Conservation (phyloP, 768 basidiomycete species). For the Collybia mongolica region DNA sequence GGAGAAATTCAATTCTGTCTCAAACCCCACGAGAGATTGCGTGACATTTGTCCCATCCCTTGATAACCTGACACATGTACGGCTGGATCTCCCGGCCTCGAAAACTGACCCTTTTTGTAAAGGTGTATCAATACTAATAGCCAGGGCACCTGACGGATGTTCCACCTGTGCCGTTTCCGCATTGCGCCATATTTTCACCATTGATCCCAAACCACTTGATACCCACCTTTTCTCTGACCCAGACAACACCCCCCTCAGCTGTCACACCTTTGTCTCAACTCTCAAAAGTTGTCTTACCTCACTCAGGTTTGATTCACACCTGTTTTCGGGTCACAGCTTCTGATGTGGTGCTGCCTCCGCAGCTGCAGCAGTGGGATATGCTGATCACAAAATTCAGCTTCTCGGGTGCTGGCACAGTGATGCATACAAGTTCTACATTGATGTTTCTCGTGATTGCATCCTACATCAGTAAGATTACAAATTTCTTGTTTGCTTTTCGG, state of each 20-base stretch:
- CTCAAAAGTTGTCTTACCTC: conserved; percentile 5
- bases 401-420: conserved; percentile 35
- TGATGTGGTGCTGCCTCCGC: conserved; percentile 25
- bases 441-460: conserved; percentile 16
- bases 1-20: neutral
- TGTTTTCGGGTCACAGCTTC: conserved; percentile 28
- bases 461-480: too few relatives aligned
- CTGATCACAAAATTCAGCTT: conserved; percentile 34
- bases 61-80: conserved; percentile 18
- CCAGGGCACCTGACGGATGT: conserved; percentile 14
- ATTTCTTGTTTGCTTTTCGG: too few relatives aligned
- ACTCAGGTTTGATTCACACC: conserved; percentile 11
- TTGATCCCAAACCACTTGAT: neutral
- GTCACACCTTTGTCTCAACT: conserved; percentile 11
- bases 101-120: conserved; percentile 35
- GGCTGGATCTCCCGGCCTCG: conserved; percentile 27
- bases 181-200: conserved; percentile 7
- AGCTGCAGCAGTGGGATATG: conserved; percentile 26
- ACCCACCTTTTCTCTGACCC: too few relatives aligned
- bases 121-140: conserved; percentile 8
- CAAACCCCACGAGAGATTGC: too few relatives aligned
- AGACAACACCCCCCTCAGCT: conserved; percentile 10
- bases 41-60: too few relatives aligned
- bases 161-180: conserved; percentile 13
- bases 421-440: conserved; percentile 37